These are phyloP conservation scores for Micractinium conductrix DNA, from an alignment of 139 green algal genomes.

Conservation along the genomic window DNA sequence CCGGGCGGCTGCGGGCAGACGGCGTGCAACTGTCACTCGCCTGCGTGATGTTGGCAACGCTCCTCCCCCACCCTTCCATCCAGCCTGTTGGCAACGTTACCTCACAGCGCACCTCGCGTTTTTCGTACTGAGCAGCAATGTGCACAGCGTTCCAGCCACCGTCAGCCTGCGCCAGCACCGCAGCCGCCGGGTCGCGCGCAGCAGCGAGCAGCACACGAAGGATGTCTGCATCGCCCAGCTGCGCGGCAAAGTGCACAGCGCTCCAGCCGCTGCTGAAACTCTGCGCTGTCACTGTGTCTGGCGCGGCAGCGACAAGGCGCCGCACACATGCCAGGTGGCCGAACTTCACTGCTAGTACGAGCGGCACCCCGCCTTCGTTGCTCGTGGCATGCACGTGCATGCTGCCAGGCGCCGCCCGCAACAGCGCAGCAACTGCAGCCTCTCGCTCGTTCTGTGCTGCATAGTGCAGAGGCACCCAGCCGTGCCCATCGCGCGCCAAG, in stretches of 20 bases:
- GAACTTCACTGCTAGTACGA: background rate
- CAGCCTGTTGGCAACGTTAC: too few species aligned
- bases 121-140: background rate
- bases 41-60: too few species aligned
- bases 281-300: background rate
- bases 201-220: background rate
- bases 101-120: too few species aligned
- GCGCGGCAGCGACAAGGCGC: background rate
- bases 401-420: background rate
- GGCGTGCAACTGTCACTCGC: too few species aligned
- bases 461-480: background rate
- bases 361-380: too few species aligned
- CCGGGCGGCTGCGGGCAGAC: too few species aligned
- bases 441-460: background rate
- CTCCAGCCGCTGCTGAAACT: too few species aligned
- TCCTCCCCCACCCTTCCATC: too few species aligned
- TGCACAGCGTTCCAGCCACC: too few species aligned
- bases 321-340: background rate
- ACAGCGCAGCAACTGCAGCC: background rate
- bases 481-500: background rate
- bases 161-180: background rate
- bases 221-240: background rate
- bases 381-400: background rate
- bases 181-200: too few species aligned
- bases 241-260: background rate